Evolutionary conservation across 108 stramenopile species (phyloP), one percentile per base, ranked within the genome.

Genomic region (Fistulifera solaris): DNA sequence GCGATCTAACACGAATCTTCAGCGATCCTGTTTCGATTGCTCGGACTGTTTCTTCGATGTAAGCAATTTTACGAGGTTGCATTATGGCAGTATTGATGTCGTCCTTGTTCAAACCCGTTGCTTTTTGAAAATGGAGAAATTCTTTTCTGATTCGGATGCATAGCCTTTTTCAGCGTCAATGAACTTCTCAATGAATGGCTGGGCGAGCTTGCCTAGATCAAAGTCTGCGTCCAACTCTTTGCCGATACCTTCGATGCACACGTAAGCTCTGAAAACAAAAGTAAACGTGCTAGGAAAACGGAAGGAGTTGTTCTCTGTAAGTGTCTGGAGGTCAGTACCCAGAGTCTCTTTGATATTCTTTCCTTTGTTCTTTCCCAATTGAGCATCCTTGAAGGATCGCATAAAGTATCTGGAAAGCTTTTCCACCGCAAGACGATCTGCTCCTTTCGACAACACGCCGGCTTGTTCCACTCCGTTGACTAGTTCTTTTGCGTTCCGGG

Each of bases 281-380:
- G 96, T 97, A 61, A 97, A 97, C 11, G 94, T 94, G 48, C 90
- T 85, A 13, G 96, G 96, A 56, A 97, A 97, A 18, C 94, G 73
- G 63, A 97, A 94, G 0, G 89, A 78, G 56, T 89, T 70, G 48
- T 79, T 84, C 45, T 88, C 88, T 1, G 87, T 94, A 17, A 90
- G 55, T 23, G 89, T 83, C 53, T 90, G 89, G 31, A 91, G 61
- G 45, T 92, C 86, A 27, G 82, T 74, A 42, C 91, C 91, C 3
- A 93, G 50, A 15, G 87, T 87, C 59, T 82, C 61, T 59, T 89
- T 87, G 57, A 93, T 79, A 49, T 85, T 85, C 50, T 58, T 70
- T 10, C 81, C 85, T 38, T 54, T 76, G n/a, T 18, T 31, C 59
- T 93, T 94, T 45, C 89, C 85, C 21, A 93, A 68, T 53, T 93